Evolutionary conservation across 257 asterid species (phyloP).

Genomic region (Solanum peruvianum): DNA sequence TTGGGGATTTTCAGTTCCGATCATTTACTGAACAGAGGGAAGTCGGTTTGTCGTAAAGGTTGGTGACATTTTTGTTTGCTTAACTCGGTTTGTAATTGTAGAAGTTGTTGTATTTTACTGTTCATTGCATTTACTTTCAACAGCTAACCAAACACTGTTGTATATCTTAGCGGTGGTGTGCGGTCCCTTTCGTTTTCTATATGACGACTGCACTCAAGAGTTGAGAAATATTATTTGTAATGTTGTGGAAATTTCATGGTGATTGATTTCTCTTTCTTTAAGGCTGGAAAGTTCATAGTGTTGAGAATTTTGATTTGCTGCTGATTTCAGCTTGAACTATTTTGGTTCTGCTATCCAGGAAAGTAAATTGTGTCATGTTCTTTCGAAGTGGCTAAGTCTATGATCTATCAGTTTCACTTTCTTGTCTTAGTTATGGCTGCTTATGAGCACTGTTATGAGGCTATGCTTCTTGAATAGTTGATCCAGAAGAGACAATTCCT

Average conservation of each 20-base stretch:
- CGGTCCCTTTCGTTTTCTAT: background rate
- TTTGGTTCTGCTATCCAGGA: background rate
- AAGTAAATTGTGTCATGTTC: background rate
- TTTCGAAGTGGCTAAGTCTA: background rate
- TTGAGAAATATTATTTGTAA: background rate
- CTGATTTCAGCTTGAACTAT: background rate
- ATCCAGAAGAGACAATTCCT: background rate
- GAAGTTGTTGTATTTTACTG: background rate
- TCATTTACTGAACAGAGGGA: conserved; percentile 24
- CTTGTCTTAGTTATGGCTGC: background rate
- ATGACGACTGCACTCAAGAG: background rate
- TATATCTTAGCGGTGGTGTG: background rate
- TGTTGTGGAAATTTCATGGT: background rate
- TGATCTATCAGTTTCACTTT: background rate
- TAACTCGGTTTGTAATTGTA: background rate
- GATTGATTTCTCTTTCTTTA: background rate
- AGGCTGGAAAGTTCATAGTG: background rate
- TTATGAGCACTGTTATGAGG: background rate
- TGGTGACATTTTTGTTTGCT: background rate
- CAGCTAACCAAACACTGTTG: background rate
- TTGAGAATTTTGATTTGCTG: background rate
- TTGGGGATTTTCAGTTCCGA: conserved; percentile 17
- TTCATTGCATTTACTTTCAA: background rate
- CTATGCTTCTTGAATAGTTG: background rate
- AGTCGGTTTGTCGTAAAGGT: conserved; percentile 31